phyloP scores from a whole-genome alignment of 257 asterid species.

The Vinca minor region DNA sequence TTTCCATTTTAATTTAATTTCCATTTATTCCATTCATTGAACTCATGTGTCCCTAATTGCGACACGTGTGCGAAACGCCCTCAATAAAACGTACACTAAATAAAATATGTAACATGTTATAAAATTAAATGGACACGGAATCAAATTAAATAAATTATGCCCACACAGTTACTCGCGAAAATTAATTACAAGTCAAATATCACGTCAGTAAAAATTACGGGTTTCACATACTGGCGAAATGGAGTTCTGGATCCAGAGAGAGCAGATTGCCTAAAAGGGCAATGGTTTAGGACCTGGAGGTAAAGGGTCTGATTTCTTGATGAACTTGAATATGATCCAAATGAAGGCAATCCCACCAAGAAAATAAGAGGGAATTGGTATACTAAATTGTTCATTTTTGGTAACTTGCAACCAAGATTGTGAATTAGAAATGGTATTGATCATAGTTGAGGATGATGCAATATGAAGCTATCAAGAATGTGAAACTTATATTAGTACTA shows the following conservation, averaged over 20 bases:
- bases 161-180: slow-evolving; percentile 68
- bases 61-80: no score
- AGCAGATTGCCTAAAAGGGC: slow-evolving; percentile 58
- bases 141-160: no score
- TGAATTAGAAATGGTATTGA: no score
- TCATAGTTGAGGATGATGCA: background rate
- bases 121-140: no score
- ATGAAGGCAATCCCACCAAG: slow-evolving; percentile 24
- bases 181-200: slow-evolving; percentile 42
- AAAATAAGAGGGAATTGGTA: slow-evolving; percentile 11
- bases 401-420: background rate
- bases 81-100: no score
- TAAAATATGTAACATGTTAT: no score
- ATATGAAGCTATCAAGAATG: no score
- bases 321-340: slow-evolving; percentile 22
- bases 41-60: slow-evolving; percentile 45
- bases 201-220: slow-evolving; percentile 50
- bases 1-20: no score
- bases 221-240: slow-evolving; percentile 33
- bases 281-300: slow-evolving; percentile 62
- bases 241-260: slow-evolving; percentile 70
- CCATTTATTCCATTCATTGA: no score
- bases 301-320: slow-evolving; percentile 16
- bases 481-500: no score
- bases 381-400: slow-evolving; percentile 6